These are phyloP conservation scores for Rhynchospora breviuscula DNA, from an alignment of 176 grass and related monocot species.

Conservation along the genomic window DNA sequence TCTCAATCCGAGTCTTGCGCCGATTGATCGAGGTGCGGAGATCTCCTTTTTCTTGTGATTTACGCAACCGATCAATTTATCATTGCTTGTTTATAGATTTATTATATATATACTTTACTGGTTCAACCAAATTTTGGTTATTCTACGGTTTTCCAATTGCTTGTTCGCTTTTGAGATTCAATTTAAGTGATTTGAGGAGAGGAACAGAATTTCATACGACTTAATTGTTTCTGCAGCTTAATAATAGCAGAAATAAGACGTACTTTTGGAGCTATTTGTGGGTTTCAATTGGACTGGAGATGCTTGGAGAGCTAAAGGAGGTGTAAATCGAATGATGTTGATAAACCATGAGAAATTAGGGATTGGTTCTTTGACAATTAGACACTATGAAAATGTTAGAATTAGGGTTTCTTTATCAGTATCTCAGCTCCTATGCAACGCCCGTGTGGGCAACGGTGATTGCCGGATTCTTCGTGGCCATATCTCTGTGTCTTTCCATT, in stretches of 20 bases:
- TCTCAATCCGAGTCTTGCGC: no score
- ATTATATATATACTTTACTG: not conserved
- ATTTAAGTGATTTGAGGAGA: not conserved
- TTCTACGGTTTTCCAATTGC: not conserved
- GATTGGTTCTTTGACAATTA: not conserved
- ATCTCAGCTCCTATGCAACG: conserved; percentile 29
- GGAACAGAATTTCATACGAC: not conserved
- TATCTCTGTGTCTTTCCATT: conserved; percentile 55
- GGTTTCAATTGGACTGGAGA: conserved; percentile 6
- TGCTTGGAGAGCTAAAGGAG: conserved; percentile 2
- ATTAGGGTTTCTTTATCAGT: conserved; percentile 24
- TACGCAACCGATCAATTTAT: no score
- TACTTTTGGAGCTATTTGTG: not conserved
- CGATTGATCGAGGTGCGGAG: no score
- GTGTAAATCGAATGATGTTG: conserved; percentile 35
- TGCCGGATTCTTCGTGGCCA: conserved; percentile 58
- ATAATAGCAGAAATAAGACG: not conserved
- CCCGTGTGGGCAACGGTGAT: conserved; percentile 57
- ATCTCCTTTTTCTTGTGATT: no score
- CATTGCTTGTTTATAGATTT: not conserved
- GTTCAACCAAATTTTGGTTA: not conserved
- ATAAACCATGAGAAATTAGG: conserved; percentile 2
- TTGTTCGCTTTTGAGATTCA: not conserved
- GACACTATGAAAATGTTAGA: conserved; percentile 39
- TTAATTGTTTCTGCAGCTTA: not conserved